Evolutionary conservation across 2,329 filamentous ascomycete genomes (phyloP), one percentile per base, ranked within the genome.

Genomic region (Fusarium sp.): DNA sequence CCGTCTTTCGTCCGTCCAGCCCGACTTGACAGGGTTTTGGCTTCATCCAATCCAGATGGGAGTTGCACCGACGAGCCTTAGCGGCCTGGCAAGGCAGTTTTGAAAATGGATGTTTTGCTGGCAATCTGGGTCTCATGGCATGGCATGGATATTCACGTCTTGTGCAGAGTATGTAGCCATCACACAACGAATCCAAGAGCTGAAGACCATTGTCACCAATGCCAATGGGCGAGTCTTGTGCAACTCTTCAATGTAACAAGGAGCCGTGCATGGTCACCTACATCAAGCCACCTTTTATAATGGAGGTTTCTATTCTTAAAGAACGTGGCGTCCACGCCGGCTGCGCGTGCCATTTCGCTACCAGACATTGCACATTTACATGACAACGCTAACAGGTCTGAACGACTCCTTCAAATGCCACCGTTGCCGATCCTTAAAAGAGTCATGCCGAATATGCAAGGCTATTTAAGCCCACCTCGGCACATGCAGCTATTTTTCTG

Each of bases 301-400:
- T 65, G 52, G 52, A 13, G 30, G 74, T 68, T 74, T 72, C 76
- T 77, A 76, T 76, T 75, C 75, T 56, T 72, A 45, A 75, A 60
- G 25, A 32, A 68, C 39, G 59, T 37, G 66, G 65, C 37, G 58
- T 67, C 43, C 41, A 73, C 43, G 23, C 65, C 52, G 52, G 30
- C 68, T 73, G 64, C 66, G 67, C 64, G 25, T 52, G 39, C 43
- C 50, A n/a, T 43, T 10, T 39, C 6, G 5, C 58, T 9, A 54
- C 39, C 9, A 35, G 14, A 41, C 37, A 56, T 48, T 14, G 25
- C 48, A 54, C 18, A 54, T 32, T 54, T 54, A 20, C 48, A 45
- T 20, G 56, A 27, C 23, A 58, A 37, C 56, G 35, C 34, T 39
- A 39, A 58, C 32, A 43, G 5, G 10, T 39, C 27, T 62, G 25